Evolutionary conservation across 495 filamentous ascomycete species (phyloP), one percentile per base, ranked within the genome.

Genomic region (Aspergillus funiculosus): DNA sequence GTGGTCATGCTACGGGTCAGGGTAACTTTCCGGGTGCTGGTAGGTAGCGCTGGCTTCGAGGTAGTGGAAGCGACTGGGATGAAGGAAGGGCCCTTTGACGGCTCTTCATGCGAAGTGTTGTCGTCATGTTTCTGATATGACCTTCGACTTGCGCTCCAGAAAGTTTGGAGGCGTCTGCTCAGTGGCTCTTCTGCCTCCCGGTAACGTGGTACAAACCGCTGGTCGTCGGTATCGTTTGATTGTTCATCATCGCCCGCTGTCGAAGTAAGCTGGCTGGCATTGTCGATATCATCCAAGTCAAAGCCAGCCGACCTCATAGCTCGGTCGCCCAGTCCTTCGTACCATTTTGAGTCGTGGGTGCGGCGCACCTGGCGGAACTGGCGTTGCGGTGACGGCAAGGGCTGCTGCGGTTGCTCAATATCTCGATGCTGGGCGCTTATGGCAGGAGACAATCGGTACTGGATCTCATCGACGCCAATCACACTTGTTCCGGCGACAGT

Each of bases 401-500:
- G 53, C 29, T 48, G 37, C 48, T 20, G 61, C 38, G 4, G 50
- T 20, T 51, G 37, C 51, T 18, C 44, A 4, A 52, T 48, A 2
- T 50, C 55, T 8, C 43, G 50, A 9, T 53, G 52, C 21, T 43
- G 53, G 28, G 44, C 22, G 19, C 26, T 51, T 1, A 27, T 30
- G 18, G 55, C 52, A n/a, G 55, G 52, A n/a, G 51, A 43, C 28
- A 48, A 43, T 34, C 58, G 64, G 24, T 59, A 53, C 8, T 59
- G 59, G 19, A 56, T 49, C 22, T 71, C 68, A 35, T 70, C 66
- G 42, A 43, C 49, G 8, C 60, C 67, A 6, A 58, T 55, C 6
- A 71, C 51, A 48, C 70, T 73, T 6, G 64, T 71, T 8, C 59
- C 67, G 1, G 64, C 64, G 43, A 73, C 60, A 6, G 70, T 73